Evolutionary conservation across 2,329 filamentous ascomycete genomes (phyloP), one percentile per base, ranked within the genome.

Genomic region (Penicillium palitans): DNA sequence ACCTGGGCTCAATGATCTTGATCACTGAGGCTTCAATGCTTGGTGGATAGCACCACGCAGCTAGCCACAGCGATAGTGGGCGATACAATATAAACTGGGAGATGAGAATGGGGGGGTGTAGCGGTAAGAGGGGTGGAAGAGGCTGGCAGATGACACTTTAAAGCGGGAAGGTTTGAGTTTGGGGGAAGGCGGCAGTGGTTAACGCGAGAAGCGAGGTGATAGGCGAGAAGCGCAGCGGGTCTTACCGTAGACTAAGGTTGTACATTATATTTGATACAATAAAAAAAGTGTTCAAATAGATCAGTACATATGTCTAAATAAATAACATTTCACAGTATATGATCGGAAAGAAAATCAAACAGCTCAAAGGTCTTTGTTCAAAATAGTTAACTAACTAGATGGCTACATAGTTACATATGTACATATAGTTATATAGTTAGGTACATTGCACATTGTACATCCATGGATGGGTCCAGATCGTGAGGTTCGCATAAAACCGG

Each of bases 131-230:
- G 55, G 53, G 54, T 55, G 53, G 58, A 66, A 62, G 62, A 65
- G 65, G 64, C 64, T 65, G 65, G 63, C 54, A 56, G 54, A 52
- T 61, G 59, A 60, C 59, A 61, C 48, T 59, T 56, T 56, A 51
- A 56, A 56, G 45, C 55, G 63, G 62, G 63, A 64, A 64, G 64
- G 59, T 63, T 63, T 65, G 66, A 67, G 51, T 53, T 53, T 53
- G 51, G 51, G 51, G 61, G 52, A 55, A 54, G 67, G 70, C 70
- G 69, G 68, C 68, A 70, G 66, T 56, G 65, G 65, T 71, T 72
- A 64, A 65, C 72, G 71, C 72, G 63, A 65, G 67, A 74, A 72
- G 71, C 71, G 70, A 74, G 63, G 50, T 58, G 53, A 59, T 65
- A 71, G 67, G 58, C 68, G 51, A 70, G 62, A 65, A 62, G 55